Base-by-base conservation (phyloP, 768 basidiomycete species). In the Tephrocybe rancida region DNA sequence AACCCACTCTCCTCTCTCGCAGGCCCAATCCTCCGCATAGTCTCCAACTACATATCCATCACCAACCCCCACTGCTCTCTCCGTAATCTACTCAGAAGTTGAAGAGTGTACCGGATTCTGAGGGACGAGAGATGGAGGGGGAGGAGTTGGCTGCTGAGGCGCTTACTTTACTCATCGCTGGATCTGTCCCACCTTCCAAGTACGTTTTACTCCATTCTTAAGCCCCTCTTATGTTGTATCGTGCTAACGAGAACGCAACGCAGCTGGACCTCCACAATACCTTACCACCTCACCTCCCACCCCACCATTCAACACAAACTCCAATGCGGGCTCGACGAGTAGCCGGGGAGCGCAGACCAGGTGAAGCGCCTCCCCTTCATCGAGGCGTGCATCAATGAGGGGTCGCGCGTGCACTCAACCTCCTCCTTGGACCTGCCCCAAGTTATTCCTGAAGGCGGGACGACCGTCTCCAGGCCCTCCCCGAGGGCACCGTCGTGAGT, bases 131-230 rank as follows among this genome's bases (percentile, higher is more conserved):
- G 1, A 87, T 97, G 88, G 85, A 88, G 0, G 77, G 79, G 24
- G 84, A 84, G 60, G 95, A 96, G 65, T 71, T 97, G 51, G 95
- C 92, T 1, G 93, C 93, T 0, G 95, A 97, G 72, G 88, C 89
- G 39, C 70, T 91, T 18, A 93, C 92, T 0, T 83, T 93, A 43
- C 79, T 95, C n/a, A 93, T 95, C 58, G 92, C 92, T 5, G 93
- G 1, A 90, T 88, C 3, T 95, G 96, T 63, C 96, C 94, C 1
- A 96, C 95, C 0, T n/a, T 94, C 93, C 42, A 97, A 96, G 90
- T 92, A 60, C 55, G 86, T 13, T n/a, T n/a, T n/a, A n/a, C n/a
- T 4, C 14, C 14, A 26, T 5, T 11, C 21, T 21, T 7, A 2
- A 25, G 19, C 29, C 24, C 41, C 35, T 37, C 30, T 13, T 13